Conservation (phyloP, 345 rosid species). For the Gossypium longicalyx region DNA sequence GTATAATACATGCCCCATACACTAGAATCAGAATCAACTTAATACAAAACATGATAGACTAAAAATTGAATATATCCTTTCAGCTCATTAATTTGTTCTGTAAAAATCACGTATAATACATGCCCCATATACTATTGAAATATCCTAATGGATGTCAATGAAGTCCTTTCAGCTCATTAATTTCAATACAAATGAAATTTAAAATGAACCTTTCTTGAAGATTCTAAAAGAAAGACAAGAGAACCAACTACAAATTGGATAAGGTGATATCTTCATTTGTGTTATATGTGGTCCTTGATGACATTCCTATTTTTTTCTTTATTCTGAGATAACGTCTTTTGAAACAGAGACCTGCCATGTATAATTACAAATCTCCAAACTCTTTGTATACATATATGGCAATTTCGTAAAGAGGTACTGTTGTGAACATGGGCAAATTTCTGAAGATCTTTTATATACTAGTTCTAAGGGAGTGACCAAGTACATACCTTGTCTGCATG, state of each 20-base stretch:
- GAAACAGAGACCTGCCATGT: not conserved
- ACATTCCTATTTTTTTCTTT: not conserved
- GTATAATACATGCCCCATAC: too few species aligned
- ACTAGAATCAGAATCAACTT: too few species aligned
- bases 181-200: too few species aligned
- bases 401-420: not conserved
- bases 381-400: not conserved
- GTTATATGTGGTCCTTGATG: not conserved
- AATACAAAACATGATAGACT: too few species aligned
- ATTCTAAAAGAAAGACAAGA: not conserved
- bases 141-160: too few species aligned
- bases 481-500: not conserved
- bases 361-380: not conserved
- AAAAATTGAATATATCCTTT: too few species aligned
- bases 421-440: not conserved
- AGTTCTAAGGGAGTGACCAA: not conserved
- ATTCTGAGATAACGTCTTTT: not conserved
- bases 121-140: too few species aligned
- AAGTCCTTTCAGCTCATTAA: too few species aligned
- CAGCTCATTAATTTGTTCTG: too few species aligned
- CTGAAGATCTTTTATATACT: not conserved
- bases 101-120: too few species aligned
- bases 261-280: not conserved
- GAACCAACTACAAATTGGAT: not conserved
- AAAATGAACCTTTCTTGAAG: too few species aligned